phyloP scores from a whole-genome alignment of 140 eudicot genomes.

The Cichorium intybus region DNA sequence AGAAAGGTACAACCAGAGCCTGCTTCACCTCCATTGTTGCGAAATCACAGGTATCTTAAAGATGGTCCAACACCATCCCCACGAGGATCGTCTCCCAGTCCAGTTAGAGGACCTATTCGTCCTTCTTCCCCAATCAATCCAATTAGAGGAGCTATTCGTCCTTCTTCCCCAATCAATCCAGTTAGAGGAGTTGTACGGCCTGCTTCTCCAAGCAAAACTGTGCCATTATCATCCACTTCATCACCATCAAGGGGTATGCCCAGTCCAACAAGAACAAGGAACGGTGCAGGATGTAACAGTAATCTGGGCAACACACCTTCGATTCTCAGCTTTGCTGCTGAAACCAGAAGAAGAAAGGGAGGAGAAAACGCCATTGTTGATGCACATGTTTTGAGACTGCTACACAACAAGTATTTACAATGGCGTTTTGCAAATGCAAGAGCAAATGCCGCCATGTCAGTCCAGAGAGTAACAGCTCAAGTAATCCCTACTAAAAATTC shows the following conservation, averaged over 20 bases:
- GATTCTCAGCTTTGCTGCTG: constrained; percentile 70
- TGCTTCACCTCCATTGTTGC: constrained; percentile 45
- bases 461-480: constrained; percentile 61
- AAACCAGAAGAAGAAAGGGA: constrained; percentile 75
- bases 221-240: constrained; percentile 25
- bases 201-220: constrained; percentile 55
- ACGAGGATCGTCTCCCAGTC: constrained; percentile 55
- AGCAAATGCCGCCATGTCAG: constrained; percentile 59
- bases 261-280: constrained; percentile 62
- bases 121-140: constrained; percentile 58
- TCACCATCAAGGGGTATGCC: constrained; percentile 49
- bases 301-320: constrained; percentile 45
- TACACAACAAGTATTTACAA: constrained; percentile 75
- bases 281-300: constrained; percentile 30
- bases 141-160: constrained; percentile 55
- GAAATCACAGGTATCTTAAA: constrained; percentile 31
- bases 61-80: constrained; percentile 52
- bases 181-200: constrained; percentile 59
- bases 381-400: constrained; percentile 73
- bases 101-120: constrained; percentile 58
- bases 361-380: constrained; percentile 73
- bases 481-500: constrained; percentile 35
- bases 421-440: constrained; percentile 89
- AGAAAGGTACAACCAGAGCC: constrained; percentile 54
- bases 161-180: constrained; percentile 55